These are phyloP conservation scores for Trametes coccinea DNA, from an alignment of 768 basidiomycete genomes.

Conservation along the genomic window DNA sequence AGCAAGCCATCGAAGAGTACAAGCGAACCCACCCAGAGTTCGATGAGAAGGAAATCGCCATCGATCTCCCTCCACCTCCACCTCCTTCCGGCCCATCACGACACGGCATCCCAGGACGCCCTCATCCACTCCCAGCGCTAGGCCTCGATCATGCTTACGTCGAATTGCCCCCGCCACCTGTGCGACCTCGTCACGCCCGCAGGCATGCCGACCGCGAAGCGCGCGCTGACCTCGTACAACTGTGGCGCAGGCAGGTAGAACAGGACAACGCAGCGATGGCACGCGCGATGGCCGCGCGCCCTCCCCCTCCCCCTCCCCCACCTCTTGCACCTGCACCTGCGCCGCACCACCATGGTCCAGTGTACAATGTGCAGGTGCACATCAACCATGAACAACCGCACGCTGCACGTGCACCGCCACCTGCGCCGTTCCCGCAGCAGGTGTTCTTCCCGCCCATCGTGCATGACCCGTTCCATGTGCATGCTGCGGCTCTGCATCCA, in stretches of 20 bases:
- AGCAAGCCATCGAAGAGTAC: slow-evolving; percentile 64
- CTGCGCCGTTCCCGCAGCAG: not conserved
- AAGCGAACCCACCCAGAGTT: slow-evolving; percentile 63
- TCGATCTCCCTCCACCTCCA: slow-evolving; percentile 53
- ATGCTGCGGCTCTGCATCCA: not conserved
- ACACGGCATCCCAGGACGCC: no score
- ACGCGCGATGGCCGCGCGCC: not conserved
- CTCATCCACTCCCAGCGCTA: not conserved
- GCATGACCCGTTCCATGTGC: not conserved
- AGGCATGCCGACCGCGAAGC: not conserved
- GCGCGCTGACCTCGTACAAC: not conserved
- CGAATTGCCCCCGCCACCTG: not conserved
- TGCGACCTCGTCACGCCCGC: not conserved
- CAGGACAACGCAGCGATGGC: not conserved
- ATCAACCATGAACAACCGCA: slow-evolving; percentile 6
- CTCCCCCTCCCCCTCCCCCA: not conserved
- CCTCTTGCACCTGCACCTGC: not conserved
- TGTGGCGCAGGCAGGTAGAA: not conserved
- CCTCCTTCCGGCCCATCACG: slow-evolving; percentile 30
- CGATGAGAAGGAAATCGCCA: slow-evolving; percentile 56
- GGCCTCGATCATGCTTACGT: not conserved
- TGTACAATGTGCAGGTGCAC: slow-evolving; percentile 17
- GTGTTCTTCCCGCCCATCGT: not conserved
- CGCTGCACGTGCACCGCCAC: not conserved
- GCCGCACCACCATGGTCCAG: not conserved